These are phyloP conservation scores for Aquilaria yunnanensis DNA, from an alignment of 345 rosid genomes.

Conservation along the genomic window DNA sequence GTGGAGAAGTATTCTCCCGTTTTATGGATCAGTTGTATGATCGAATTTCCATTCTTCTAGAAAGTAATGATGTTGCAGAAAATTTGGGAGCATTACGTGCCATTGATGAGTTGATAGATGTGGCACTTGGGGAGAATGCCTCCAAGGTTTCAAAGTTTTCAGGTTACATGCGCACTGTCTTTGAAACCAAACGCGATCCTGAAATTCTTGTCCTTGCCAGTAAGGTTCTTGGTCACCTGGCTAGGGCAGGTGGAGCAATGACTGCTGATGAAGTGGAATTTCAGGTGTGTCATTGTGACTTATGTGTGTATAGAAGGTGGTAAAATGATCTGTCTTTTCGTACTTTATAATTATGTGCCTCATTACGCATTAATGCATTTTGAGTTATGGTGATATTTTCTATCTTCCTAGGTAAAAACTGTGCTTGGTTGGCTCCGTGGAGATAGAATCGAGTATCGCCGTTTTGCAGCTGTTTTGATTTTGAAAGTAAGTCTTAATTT, in stretches of 20 bases:
- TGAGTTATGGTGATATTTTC: neutral
- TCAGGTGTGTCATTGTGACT: conserved; percentile 46
- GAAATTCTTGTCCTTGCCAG: conserved; percentile 88
- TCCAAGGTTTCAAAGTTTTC: conserved; percentile 91
- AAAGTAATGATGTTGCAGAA: conserved; percentile 71
- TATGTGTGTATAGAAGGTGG: neutral
- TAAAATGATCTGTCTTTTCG: no score
- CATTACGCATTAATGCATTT: no score
- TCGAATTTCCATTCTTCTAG: conserved; percentile 58
- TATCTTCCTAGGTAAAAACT: conserved; percentile 56
- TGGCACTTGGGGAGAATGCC: conserved; percentile 93
- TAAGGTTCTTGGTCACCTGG: conserved; percentile 93
- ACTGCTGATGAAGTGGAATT: conserved; percentile 96
- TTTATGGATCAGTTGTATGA: conserved; percentile 87
- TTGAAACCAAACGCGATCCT: conserved; percentile 79
- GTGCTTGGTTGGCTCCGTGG: conserved; percentile 90
- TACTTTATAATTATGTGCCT: no score
- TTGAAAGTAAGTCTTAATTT: conserved; percentile 53
- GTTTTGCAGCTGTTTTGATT: conserved; percentile 87
- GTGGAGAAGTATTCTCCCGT: conserved; percentile 84
- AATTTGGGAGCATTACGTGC: conserved; percentile 92
- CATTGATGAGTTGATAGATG: conserved; percentile 87
- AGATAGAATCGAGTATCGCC: conserved; percentile 84
- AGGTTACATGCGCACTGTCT: conserved; percentile 59
- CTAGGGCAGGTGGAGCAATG: conserved; percentile 99